Conservation (phyloP, 768 basidiomycete species). For the Dentipellis sp. region DNA sequence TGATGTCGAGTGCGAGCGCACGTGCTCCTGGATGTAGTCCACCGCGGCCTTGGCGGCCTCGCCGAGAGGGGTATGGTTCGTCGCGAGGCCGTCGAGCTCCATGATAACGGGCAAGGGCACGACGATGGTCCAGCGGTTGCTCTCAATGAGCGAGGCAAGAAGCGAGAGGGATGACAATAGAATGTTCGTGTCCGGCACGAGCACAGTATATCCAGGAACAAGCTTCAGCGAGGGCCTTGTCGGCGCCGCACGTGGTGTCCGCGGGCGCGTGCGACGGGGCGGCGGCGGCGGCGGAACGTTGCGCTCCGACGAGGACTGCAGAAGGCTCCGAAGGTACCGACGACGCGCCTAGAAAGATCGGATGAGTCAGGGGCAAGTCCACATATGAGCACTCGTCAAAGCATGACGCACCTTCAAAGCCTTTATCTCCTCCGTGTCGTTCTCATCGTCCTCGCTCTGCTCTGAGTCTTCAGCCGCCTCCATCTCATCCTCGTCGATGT, state of each 20-base stretch:
- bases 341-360: constrained; percentile 50
- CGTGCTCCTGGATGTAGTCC: constrained; percentile 61
- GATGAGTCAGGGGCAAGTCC: constrained; percentile 9
- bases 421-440: constrained; percentile 64
- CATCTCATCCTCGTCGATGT: constrained; percentile 51
- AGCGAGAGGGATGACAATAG: constrained; percentile 74
- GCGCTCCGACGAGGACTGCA: constrained; percentile 39
- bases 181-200: constrained; percentile 94
- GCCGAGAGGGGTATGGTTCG: constrained; percentile 55
- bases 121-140: constrained; percentile 76
- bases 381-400: constrained; percentile 4
- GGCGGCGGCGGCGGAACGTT: constrained; percentile 18
- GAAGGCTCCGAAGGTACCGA: constrained; percentile 61
- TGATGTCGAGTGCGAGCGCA: constrained; percentile 63
- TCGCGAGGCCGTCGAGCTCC: constrained; percentile 88
- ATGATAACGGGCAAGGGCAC: constrained; percentile 93
- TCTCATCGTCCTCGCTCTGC: constrained; percentile 42
- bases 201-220: constrained; percentile 78
- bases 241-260: constrained; percentile 16
- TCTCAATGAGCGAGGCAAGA: constrained; percentile 70
- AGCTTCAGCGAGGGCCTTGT: constrained; percentile 34
- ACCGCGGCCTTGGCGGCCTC: constrained; percentile 68
- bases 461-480: constrained; percentile 28
- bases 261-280: constrained; percentile 10
- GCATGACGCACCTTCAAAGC: constrained; percentile 60